Evolutionary conservation across 2,329 filamentous ascomycete species (phyloP), one percentile per base, ranked within the genome.

Genomic region (Epichloe typhina): DNA sequence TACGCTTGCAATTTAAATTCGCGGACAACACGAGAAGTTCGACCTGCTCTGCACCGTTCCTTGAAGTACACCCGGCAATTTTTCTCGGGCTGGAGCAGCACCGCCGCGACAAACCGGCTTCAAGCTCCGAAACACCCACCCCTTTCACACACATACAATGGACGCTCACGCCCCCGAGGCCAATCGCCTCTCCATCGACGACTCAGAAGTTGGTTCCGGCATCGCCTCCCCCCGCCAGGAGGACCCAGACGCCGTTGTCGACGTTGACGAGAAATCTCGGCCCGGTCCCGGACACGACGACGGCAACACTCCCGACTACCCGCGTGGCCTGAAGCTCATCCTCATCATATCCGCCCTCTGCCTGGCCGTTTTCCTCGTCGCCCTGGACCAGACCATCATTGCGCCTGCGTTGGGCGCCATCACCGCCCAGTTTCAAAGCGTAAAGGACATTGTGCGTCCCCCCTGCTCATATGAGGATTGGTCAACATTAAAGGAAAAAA

Each of bases 401-500:
- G 72, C 72, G 5, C 74, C 74, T 13, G 74, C 74, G 1, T 66
- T 77, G 17, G 72, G 73, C 19, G 71, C 73, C 58, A 78, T 77
- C 55, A 75, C 73, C 0, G 62, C 62, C 1, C 62, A 73, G 46
- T 75, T 70, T 48, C 52, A 58, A 42, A 71, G 67, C 46, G 66
- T 72, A 37, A 67, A 68, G 55, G 73, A 75, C 50, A 73, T 75
- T 54, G 72, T 68, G 50, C 13, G 33, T 12, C 6, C 68, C 68
- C 68, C 41, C 2, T 36, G 3, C 15, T 31, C 8, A 31, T 31
- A 31, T 9, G 26, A 31, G 26, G 3, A 31, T 26, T 31, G 26
- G 23, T 26, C 1, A 26, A 8, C 23, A 26, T 26, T 26, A 1
- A 5, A 23, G 5, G 4, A 23, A 23, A 23, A 6, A 23, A 23